phyloP scores from a whole-genome alignment of 1,284 basidiomycete species.

The Takashimella koratensis region DNA sequence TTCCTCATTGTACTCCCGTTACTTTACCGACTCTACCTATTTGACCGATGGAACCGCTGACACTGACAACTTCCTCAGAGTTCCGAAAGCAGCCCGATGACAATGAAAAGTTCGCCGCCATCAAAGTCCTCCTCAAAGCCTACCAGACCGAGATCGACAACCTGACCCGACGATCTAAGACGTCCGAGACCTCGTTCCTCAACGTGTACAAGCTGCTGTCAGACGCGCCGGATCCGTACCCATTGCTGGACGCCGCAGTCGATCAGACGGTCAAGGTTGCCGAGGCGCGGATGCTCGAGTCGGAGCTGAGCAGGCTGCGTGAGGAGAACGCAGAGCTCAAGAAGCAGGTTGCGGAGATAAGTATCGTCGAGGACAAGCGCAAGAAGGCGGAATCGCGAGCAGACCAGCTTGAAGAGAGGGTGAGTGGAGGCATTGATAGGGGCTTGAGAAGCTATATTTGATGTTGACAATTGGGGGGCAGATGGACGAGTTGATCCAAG shows the following conservation, averaged over 20 bases:
- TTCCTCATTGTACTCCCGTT: neutral
- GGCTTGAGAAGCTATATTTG: neutral
- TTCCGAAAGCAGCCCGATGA: conserved; percentile 86
- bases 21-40: too few species aligned
- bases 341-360: conserved; percentile 63
- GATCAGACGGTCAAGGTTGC: conserved; percentile 85
- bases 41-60: too few species aligned
- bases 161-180: conserved; percentile 85
- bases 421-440: conserved; percentile 37
- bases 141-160: conserved; percentile 96
- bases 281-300: conserved; percentile 70
- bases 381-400: conserved; percentile 69
- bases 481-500: conserved; percentile 87
- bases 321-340: conserved; percentile 77
- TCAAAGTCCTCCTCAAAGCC: conserved; percentile 86
- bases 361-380: conserved; percentile 65
- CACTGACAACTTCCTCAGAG: conserved; percentile 56
- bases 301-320: conserved; percentile 64
- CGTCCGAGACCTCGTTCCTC: conserved; percentile 88
- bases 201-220: conserved; percentile 90
- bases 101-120: conserved; percentile 73
- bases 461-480: conserved; percentile 36
- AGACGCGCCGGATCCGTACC: conserved; percentile 94
- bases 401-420: conserved; percentile 79
- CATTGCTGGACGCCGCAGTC: conserved; percentile 86